Evolutionary conservation across 2,329 filamentous ascomycete species (phyloP).

Genomic region (Apiospora marii): DNA sequence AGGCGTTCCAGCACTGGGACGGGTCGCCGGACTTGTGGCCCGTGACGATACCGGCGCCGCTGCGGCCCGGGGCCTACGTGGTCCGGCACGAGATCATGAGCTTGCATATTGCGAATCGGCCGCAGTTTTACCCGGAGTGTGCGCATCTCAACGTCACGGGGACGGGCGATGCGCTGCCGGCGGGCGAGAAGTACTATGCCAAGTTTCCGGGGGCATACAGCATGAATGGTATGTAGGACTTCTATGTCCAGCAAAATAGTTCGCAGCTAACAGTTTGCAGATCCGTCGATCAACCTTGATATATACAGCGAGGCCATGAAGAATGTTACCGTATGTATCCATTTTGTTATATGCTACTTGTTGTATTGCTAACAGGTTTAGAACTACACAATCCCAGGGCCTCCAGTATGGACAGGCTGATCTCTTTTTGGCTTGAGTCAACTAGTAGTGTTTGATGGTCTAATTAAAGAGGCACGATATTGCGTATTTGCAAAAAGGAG

Average conservation of each 20-base stretch:
- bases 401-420: constrained; percentile 49
- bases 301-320: constrained; percentile 46
- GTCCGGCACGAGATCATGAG: constrained; percentile 61
- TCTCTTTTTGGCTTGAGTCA: not conserved
- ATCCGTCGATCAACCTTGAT: constrained; percentile 48
- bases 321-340: constrained; percentile 39
- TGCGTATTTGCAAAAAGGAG: not conserved
- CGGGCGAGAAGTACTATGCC: constrained; percentile 36
- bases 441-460: not conserved
- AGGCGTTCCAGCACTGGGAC: constrained; percentile 31
- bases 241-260: too few relatives aligned
- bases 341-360: not conserved
- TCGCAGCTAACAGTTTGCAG: constrained; percentile 30
- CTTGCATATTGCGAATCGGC: constrained; percentile 56
- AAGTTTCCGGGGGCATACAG: constrained; percentile 48
- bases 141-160: constrained; percentile 47
- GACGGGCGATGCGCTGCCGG: constrained; percentile 38
- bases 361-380: constrained; percentile 31
- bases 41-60: constrained; percentile 51
- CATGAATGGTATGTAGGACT: constrained; percentile 40
- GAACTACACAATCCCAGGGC: constrained; percentile 49
- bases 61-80: constrained; percentile 57
- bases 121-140: constrained; percentile 53
- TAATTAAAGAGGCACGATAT: too few relatives aligned
- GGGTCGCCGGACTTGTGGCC: constrained; percentile 50